Evolutionary conservation across 2,329 filamentous ascomycete species (phyloP), one percentile per base, ranked within the genome.

Genomic region (Hirsutella rhossiliensis): DNA sequence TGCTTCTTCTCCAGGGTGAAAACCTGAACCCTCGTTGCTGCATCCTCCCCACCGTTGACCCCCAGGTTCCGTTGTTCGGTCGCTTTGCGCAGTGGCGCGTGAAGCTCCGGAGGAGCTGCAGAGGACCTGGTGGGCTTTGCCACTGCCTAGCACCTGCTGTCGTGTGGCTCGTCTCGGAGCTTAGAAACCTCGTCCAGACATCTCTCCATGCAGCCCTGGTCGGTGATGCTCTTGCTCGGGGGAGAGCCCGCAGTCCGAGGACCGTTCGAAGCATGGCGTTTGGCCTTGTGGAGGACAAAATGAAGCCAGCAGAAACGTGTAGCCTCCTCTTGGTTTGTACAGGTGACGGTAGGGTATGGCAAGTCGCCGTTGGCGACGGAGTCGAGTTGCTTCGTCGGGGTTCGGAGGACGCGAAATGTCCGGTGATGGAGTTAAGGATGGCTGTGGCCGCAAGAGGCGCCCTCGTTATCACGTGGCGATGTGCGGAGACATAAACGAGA

Each of bases 1-100:
- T 52, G 40, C 49, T 55, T 40, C 54, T 50, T 44, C 57, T 52
- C 53, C 61, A 62, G 5, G 61, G 48, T 2, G 62, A 61, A 45
- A 61, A 64, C 27, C 55, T 54, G 46, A 66, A 66, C 36, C 52
- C 53, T 38, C 45, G 17, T 28, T 29, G 52, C 38, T 57, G 43
- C 7, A 45, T 45, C 27, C 52, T 53, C 32, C 53, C 52, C 15
- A 58, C 49, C 27, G 49, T 47, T 38, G 44, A 39, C 23, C 52
- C 50, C 9, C 15, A 37, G 15, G 34, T 17, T 11, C 17, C 34
- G 15, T 4, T 37, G 15, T 3, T 42, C 17, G 49, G 40, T 27
- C 45, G 50, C 39, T 42, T 44, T 4, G 42, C 31, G 9, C 19
- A 31, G 44, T 43, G 41, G 20, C 43, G 45, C 37, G 43, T 18